Evolutionary conservation across 768 basidiomycete species (phyloP), one percentile per base, ranked within the genome.

Genomic region (Leccinum subgranulosum): DNA sequence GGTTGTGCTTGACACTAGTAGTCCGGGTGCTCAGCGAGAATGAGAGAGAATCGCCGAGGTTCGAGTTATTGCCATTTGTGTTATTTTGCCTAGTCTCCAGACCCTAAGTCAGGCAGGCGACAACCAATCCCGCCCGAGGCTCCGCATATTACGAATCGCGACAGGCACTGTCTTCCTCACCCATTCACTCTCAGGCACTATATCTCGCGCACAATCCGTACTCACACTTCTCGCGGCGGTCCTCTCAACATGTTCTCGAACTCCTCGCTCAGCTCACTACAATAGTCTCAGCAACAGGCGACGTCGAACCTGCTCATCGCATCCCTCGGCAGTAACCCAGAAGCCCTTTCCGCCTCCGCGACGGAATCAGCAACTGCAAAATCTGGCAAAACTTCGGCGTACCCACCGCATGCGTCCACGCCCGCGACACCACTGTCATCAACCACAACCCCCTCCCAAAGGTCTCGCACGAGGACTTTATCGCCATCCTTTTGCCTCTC

Each of bases 351-450:
- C 80, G 79, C 68, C 76, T 92, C 21, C 68, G 87, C 54, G 75
- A 77, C 49, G 85, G 85, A 90, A 55, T 73, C 73, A 4, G 84
- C 83, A 55, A 84, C 64, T 88, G 87, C 75, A 90, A 90, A 71
- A 69, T 89, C 23, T 86, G 86, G 84, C 81, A 84, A 28, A 81
- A 81, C 10, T 80, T 83, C 15, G 85, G 87, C 51, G 87, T 92
- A 25, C 91, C 91, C 1, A 83, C 81, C 52, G 90, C 92, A n/a
- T 94, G 90, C 34, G 66, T 94, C 28, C 84, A 90, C 72, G 81
- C 88, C 51, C 81, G 89, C 87, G 65, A 87, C 58, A 80, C 83
- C 41, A 86, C 89, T 14, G 84, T 92, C 51, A 84, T 92, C 63
- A 91, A 94, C 72, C 90, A 94, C 73, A 94, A 23, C 23, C 23